These are phyloP conservation scores for Alternaria rosae DNA, from an alignment of 2,329 filamentous ascomycete genomes.

Conservation along the genomic window DNA sequence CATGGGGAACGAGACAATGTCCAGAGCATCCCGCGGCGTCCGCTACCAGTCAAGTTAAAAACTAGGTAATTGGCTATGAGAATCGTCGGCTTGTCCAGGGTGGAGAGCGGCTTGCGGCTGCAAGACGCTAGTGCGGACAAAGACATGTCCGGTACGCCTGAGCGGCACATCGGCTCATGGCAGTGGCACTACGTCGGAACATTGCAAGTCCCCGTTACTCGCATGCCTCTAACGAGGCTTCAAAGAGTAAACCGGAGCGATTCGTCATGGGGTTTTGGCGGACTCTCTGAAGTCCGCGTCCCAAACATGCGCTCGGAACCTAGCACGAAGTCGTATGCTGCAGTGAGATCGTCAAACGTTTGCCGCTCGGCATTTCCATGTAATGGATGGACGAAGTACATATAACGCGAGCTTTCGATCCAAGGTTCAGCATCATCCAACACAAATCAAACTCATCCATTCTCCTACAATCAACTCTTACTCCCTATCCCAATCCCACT, in stretches of 20 bases:
- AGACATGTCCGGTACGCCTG: conserved; percentile 14
- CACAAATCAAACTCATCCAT: background rate
- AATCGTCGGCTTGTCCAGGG: background rate
- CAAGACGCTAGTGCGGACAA: conserved; percentile 14
- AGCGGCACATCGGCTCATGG: background rate
- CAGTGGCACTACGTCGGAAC: background rate
- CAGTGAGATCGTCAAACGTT: background rate
- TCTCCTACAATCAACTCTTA: conserved; percentile 1
- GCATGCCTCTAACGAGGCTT: background rate
- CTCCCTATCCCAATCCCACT: background rate
- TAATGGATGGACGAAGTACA: background rate
- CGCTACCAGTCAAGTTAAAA: background rate
- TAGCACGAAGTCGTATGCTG: background rate
- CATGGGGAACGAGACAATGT: background rate
- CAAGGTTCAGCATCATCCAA: background rate
- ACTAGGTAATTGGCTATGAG: background rate
- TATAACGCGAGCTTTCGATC: conserved; percentile 4
- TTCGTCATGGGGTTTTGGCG: conserved; percentile 6
- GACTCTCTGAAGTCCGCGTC: conserved; percentile 19
- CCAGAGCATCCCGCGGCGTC: background rate
- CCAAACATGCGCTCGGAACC: background rate
- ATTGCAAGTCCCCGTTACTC: background rate
- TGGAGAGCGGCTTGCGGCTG: conserved; percentile 2
- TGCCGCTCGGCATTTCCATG: background rate
- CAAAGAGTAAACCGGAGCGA: background rate